phyloP scores from a whole-genome alignment of 805 yeast genomes.

The Zygoascus bituminiphila region DNA sequence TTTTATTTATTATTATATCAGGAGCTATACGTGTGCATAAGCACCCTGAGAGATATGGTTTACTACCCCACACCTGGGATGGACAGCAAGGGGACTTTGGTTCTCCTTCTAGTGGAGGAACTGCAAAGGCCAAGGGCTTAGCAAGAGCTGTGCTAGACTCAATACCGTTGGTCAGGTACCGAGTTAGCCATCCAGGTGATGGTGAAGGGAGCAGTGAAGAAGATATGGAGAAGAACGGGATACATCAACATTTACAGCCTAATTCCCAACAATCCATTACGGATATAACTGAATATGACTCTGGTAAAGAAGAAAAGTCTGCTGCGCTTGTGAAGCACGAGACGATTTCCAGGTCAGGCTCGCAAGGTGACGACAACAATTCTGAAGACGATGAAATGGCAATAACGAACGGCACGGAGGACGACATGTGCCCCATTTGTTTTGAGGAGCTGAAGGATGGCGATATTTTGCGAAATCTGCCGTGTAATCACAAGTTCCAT shows the following conservation, averaged over 20 bases:
- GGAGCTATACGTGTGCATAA: slow-evolving; percentile 30
- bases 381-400: not conserved
- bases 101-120: slow-evolving; percentile 7
- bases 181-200: not conserved
- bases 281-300: not conserved
- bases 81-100: slow-evolving; percentile 11
- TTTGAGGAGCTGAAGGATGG: slow-evolving; percentile 57
- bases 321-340: not conserved
- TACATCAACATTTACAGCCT: too few species aligned
- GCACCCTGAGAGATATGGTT: slow-evolving; percentile 30
- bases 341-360: not conserved
- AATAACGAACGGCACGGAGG: slow-evolving; percentile 21
- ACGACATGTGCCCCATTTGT: slow-evolving; percentile 62
- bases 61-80: slow-evolving; percentile 9
- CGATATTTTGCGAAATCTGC: slow-evolving; percentile 54
- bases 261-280: too few species aligned
- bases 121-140: slow-evolving; percentile 27
- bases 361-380: not conserved
- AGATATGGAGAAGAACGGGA: not conserved
- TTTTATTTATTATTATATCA: slow-evolving; percentile 24
- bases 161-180: slow-evolving; percentile 25
- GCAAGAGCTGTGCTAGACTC: slow-evolving; percentile 32
- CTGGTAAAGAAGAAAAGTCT: not conserved
- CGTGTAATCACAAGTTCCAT: slow-evolving; percentile 82
- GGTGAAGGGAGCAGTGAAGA: not conserved